A percentile compares a stretch with the other conserved stretches of the same genome.
Evolutionary conservation across 2,329 filamentous ascomycete species (phyloP).

Genomic region (Colletotrichum liriopes): DNA sequence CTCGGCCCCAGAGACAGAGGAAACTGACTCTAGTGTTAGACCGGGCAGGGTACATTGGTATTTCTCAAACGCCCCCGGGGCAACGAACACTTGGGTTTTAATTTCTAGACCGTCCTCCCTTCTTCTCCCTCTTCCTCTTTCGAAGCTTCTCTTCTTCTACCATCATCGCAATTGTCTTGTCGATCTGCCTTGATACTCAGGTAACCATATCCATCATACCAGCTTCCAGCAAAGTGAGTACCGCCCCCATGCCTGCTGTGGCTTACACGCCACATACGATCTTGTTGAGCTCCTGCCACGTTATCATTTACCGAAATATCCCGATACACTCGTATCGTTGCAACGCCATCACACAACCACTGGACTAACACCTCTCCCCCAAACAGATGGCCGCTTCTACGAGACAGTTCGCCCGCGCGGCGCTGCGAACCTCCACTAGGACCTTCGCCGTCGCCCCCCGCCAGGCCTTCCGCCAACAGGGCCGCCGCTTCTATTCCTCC

Average conservation of each 20-base stretch:
- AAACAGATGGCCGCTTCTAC: constrained; percentile 39
- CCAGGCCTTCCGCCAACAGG: constrained; percentile 80
- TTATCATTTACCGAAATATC: constrained; percentile 10
- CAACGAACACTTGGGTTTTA: constrained; percentile 29
- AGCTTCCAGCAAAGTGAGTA: constrained; percentile 35
- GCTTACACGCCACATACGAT: constrained; percentile 30
- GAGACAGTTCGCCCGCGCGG: constrained; percentile 69
- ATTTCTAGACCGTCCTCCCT: constrained; percentile 19
- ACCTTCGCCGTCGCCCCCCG: constrained; percentile 73
- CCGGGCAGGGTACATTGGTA: constrained; percentile 19
- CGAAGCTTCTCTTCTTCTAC: constrained; percentile 1
- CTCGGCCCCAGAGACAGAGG: constrained; percentile 6
- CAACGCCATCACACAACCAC: not conserved
- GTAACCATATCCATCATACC: not conserved
- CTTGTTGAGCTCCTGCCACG: constrained; percentile 13
- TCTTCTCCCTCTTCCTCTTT: not conserved
- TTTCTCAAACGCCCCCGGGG: constrained; percentile 41
- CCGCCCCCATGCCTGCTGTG: not conserved
- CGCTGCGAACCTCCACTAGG: constrained; percentile 72
- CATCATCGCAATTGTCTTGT: constrained; percentile 15
- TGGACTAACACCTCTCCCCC: not conserved
- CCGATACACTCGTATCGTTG: constrained; percentile 7
- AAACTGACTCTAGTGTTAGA: constrained; percentile 19
- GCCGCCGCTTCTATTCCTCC: constrained; percentile 85
- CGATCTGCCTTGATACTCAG: constrained; percentile 18